phyloP scores from a whole-genome alignment of 2,329 filamentous ascomycete species.

The Tricladium varicosporioides region DNA sequence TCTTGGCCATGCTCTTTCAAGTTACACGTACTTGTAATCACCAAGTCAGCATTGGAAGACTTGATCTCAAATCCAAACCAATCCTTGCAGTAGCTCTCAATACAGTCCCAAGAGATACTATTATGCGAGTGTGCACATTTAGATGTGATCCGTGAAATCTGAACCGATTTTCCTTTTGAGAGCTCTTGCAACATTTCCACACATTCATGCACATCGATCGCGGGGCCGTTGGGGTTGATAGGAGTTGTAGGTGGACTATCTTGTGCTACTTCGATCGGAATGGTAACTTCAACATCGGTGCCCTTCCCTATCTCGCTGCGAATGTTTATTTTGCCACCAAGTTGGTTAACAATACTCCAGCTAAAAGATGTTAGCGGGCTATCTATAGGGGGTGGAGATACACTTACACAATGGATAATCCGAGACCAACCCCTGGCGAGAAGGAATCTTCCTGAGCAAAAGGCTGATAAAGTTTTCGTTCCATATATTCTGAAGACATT shows the following conservation, averaged over 20 bases:
- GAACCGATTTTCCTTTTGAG: conserved; percentile 19
- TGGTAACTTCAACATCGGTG: conserved; percentile 50
- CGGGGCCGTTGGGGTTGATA: not conserved
- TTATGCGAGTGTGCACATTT: not conserved
- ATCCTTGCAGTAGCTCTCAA: conserved; percentile 26
- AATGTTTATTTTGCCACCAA: conserved; percentile 60
- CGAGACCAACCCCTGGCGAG: conserved; percentile 58
- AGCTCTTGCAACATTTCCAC: conserved; percentile 17
- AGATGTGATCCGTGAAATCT: conserved; percentile 8
- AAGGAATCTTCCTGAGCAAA: conserved; percentile 62
- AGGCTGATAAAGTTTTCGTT: conserved; percentile 55
- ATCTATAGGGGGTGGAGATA: not conserved
- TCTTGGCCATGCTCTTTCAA: conserved; percentile 3
- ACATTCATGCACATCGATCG: conserved; percentile 16
- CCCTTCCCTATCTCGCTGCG: conserved; percentile 51
- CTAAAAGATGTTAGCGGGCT: conserved; percentile 6
- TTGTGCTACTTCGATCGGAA: conserved; percentile 35
- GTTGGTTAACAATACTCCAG: conserved; percentile 52
- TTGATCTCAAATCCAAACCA: conserved; percentile 29
- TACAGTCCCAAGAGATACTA: conserved; percentile 24
- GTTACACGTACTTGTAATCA: conserved; percentile 20
- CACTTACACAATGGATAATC: conserved; percentile 60
- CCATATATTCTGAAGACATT: conserved; percentile 59
- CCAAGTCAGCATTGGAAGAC: conserved; percentile 13
- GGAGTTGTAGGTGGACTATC: not conserved